phyloP scores from a whole-genome alignment of 2,329 filamentous ascomycete genomes.

The Lecanosticta acicola region DNA sequence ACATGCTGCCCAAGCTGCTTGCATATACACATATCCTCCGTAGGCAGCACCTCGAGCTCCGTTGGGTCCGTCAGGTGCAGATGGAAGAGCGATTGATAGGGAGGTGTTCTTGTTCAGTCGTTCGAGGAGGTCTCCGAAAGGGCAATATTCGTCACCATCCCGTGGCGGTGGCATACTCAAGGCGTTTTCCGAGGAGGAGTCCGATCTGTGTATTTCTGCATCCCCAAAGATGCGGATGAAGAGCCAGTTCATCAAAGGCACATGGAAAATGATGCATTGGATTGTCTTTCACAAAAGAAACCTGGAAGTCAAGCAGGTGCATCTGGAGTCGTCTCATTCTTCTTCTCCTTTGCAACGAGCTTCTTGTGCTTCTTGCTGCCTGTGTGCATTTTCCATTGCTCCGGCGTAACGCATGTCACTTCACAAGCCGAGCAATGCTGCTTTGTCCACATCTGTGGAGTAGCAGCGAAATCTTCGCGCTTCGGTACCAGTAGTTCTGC shows the following conservation, averaged over 20 bases:
- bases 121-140: slow-evolving; percentile 35
- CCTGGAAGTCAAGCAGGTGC: too few species aligned
- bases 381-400: slow-evolving; percentile 54
- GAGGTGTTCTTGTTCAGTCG: slow-evolving; percentile 33
- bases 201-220: too few species aligned
- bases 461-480: slow-evolving; percentile 41
- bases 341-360: slow-evolving; percentile 22
- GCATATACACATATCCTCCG: slow-evolving; percentile 51
- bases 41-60: slow-evolving; percentile 37
- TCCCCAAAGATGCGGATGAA: too few species aligned
- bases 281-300: too few species aligned
- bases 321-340: too few species aligned
- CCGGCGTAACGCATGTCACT: slow-evolving; percentile 50
- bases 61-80: slow-evolving; percentile 29
- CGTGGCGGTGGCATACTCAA: slow-evolving; percentile 11
- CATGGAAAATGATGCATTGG: too few species aligned
- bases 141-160: slow-evolving; percentile 23
- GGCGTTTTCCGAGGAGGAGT: too few species aligned
- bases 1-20: slow-evolving; percentile 51
- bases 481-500: slow-evolving; percentile 54
- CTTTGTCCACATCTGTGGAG: slow-evolving; percentile 44
- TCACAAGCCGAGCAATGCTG: slow-evolving; percentile 67
- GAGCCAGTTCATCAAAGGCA: too few species aligned
- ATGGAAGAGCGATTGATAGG: slow-evolving; percentile 35
- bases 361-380: slow-evolving; percentile 50